Percentiles rank a stretch among this genome's conserved stretches.
Conservation (phyloP, 257 asterid species). For the Petunia axillaris region DNA sequence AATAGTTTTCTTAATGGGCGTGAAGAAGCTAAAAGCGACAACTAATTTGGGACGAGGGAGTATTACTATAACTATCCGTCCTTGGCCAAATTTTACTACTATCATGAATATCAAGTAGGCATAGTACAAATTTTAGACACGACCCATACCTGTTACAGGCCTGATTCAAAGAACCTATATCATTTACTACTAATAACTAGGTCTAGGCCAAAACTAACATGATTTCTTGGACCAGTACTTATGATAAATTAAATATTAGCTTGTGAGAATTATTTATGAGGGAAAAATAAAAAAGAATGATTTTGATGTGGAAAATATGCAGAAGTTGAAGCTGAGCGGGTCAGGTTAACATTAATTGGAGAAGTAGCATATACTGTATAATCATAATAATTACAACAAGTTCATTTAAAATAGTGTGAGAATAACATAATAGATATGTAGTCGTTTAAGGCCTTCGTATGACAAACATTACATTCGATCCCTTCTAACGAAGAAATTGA, state of each 20-base stretch:
- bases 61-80: not conserved
- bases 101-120: not conserved
- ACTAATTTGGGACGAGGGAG: too few species aligned
- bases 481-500: too few species aligned
- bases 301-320: not conserved
- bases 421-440: not conserved
- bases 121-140: not conserved
- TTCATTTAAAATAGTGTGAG: not conserved
- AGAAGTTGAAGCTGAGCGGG: not conserved
- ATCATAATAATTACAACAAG: too few species aligned
- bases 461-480: not conserved
- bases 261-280: not conserved
- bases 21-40: too few species aligned
- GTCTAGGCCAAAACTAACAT: not conserved
- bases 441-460: not conserved
- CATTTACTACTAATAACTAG: not conserved
- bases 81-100: not conserved
- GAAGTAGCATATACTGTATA: not conserved
- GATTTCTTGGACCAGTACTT: not conserved
- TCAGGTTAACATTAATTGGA: not conserved
- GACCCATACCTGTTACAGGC: not conserved
- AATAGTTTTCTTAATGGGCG: too few species aligned
- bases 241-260: not conserved
- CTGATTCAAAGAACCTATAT: slow-evolving; percentile 7
- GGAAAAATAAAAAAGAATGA: not conserved